Conservation (phyloP, 768 basidiomycete species). For the Amanita molliuscula region DNA sequence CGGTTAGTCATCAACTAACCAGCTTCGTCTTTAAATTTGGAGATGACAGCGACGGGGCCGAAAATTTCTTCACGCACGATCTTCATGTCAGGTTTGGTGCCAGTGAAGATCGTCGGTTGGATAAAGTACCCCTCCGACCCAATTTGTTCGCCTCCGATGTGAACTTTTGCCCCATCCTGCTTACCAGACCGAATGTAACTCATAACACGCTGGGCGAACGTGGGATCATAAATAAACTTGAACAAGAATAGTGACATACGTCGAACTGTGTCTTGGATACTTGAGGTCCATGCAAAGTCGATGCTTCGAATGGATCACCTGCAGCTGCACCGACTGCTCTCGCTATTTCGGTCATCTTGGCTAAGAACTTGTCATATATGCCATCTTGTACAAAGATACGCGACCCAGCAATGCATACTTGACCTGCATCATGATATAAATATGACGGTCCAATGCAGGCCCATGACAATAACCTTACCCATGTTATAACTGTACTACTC, state of each 20-base stretch:
- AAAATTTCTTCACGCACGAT: constrained; percentile 67
- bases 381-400: constrained; percentile 76
- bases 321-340: constrained; percentile 34
- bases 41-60: constrained; percentile 63
- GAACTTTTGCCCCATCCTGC: constrained; percentile 54
- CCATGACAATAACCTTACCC: neutral
- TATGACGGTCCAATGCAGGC: neutral
- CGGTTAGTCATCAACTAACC: constrained; percentile 9
- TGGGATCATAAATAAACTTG: neutral
- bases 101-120: constrained; percentile 58
- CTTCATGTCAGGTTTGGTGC: constrained; percentile 52
- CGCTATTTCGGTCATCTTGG: constrained; percentile 46
- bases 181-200: constrained; percentile 68
- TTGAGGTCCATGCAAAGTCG: constrained; percentile 67
- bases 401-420: constrained; percentile 80
- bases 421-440: constrained; percentile 41
- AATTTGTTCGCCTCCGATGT: constrained; percentile 47
- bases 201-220: constrained; percentile 46
- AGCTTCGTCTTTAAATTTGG: constrained; percentile 57
- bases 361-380: constrained; percentile 76
- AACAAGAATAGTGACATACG: constrained; percentile 26
- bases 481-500: neutral
- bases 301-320: constrained; percentile 58
- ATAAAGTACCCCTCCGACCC: constrained; percentile 64
- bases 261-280: constrained; percentile 69